Percentiles rank a stretch among this genome's conserved stretches.
Conservation (phyloP, 2,329 filamentous ascomycete species). For the Fusarium sp. region DNA sequence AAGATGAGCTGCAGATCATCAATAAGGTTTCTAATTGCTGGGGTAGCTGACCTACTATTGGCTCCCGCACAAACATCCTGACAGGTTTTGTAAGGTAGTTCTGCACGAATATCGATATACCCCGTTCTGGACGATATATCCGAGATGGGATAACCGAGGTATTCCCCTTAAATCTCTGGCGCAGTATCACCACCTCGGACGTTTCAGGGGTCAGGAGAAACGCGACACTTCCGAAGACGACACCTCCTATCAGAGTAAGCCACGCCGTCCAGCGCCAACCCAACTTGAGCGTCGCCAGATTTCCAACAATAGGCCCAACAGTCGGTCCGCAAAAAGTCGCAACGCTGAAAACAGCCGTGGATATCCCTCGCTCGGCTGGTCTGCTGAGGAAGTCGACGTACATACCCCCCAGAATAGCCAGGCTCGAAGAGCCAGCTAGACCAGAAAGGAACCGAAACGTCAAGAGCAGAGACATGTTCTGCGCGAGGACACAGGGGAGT, state of each 20-base stretch:
- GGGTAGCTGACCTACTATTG: neutral
- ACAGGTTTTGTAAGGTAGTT: neutral
- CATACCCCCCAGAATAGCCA: neutral
- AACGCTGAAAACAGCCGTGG: neutral
- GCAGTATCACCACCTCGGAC: neutral
- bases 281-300: neutral
- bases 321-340: neutral
- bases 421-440: neutral
- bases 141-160: neutral
- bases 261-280: neutral
- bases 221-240: neutral
- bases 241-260: neutral
- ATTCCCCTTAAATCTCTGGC: neutral
- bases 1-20: neutral
- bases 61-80: neutral
- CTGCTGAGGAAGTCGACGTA: neutral
- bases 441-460: neutral
- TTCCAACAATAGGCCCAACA: neutral
- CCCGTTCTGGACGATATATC: neutral
- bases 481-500: neutral
- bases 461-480: neutral
- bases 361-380: neutral
- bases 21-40: neutral
- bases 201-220: neutral
- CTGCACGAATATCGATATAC: neutral